Percentiles rank a stretch among this genome's conserved stretches.
Evolutionary conservation across 2,329 filamentous ascomycete genomes (phyloP).

Genomic region (Westerdykella aurantiaca): DNA sequence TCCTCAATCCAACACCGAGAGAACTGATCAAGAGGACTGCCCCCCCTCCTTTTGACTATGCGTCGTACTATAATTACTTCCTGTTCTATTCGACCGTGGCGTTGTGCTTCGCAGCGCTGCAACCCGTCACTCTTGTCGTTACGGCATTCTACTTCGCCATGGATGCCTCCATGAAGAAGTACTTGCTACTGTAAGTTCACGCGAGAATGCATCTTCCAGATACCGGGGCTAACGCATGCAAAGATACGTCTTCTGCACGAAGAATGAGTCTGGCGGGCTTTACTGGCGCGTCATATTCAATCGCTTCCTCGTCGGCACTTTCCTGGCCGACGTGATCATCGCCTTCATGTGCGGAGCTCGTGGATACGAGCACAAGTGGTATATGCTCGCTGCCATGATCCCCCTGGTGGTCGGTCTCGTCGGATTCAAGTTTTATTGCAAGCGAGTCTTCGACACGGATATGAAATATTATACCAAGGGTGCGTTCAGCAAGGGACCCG

Average conservation of each 20-base stretch:
- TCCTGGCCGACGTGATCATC: slow-evolving; percentile 73
- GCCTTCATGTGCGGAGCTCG: slow-evolving; percentile 69
- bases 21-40: slow-evolving; percentile 90
- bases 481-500: slow-evolving; percentile 49
- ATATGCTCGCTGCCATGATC: slow-evolving; percentile 62
- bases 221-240: slow-evolving; percentile 6
- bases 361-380: slow-evolving; percentile 44
- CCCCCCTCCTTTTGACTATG: slow-evolving; percentile 88
- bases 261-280: slow-evolving; percentile 88
- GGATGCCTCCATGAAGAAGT: slow-evolving; percentile 90
- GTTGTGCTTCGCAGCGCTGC: slow-evolving; percentile 75
- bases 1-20: slow-evolving; percentile 80
- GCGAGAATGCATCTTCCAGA: neutral
- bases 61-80: slow-evolving; percentile 97
- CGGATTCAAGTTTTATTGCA: slow-evolving; percentile 82
- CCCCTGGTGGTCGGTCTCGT: slow-evolving; percentile 75
- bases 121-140: slow-evolving; percentile 80
- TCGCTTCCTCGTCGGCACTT: slow-evolving; percentile 75
- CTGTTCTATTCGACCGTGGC: slow-evolving; percentile 89
- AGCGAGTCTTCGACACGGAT: slow-evolving; percentile 66
- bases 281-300: slow-evolving; percentile 94
- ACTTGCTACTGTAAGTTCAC: slow-evolving; percentile 64
- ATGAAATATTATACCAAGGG: slow-evolving; percentile 74
- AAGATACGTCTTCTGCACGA: slow-evolving; percentile 82
- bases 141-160: slow-evolving; percentile 84